A percentile compares a stretch with the other conserved stretches of the same genome.
Evolutionary conservation across 257 asterid genomes (phyloP).

Genomic region (Solanum chmielewskii): DNA sequence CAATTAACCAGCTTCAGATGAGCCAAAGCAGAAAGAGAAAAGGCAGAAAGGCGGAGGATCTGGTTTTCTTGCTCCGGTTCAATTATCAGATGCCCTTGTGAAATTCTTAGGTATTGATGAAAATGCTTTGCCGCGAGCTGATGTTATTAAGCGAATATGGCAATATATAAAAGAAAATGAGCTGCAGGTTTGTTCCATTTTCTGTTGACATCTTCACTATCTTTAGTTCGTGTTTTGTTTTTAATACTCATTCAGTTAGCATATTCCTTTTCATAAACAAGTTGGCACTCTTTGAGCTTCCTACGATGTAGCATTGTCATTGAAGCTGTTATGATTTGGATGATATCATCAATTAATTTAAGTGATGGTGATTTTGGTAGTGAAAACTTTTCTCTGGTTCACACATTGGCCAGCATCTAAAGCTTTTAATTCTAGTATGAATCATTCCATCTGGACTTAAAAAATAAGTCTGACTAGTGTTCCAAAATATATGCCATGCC

Average conservation of each 20-base stretch:
- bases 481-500: not conserved
- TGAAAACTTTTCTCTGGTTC: not conserved
- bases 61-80: conserved; percentile 23
- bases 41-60: conserved; percentile 12
- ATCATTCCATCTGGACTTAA: not conserved
- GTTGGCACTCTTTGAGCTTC: not conserved
- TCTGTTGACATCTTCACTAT: not conserved
- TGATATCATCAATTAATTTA: not conserved
- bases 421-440: not conserved
- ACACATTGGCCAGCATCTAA: not conserved
- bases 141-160: conserved; percentile 33
- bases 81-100: conserved; percentile 19
- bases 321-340: not conserved
- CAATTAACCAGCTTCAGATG: conserved; percentile 7
- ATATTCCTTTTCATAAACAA: not conserved
- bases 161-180: conserved; percentile 31
- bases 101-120: conserved; percentile 29
- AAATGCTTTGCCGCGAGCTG: conserved; percentile 17
- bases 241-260: not conserved
- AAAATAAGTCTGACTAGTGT: not conserved
- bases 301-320: not conserved
- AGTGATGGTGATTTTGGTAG: not conserved
- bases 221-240: not conserved
- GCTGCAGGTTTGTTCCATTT: conserved; percentile 22
- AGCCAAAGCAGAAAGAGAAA: conserved; percentile 19